phyloP scores from a whole-genome alignment of 2,329 filamentous ascomycete species.

The Torrubiella hemipterigena region DNA sequence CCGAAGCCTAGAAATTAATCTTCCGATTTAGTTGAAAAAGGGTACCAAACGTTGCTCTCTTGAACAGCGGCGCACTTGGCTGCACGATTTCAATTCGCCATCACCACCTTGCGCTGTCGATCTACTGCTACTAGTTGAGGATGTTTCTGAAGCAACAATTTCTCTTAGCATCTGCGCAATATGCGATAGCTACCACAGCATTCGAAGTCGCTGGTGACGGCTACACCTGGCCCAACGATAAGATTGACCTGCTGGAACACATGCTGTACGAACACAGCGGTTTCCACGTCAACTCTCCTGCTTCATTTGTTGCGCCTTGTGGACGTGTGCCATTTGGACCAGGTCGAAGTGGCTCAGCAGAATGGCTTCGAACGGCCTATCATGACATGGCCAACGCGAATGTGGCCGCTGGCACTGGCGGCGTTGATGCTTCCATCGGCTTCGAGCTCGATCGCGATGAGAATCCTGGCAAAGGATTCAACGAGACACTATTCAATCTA shows the following conservation, averaged over 20 bases:
- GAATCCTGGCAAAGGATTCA: slow-evolving; percentile 17
- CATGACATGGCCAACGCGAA: slow-evolving; percentile 18
- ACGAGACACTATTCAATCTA: slow-evolving; percentile 16
- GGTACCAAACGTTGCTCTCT: too few relatives aligned
- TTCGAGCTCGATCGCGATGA: slow-evolving; percentile 16
- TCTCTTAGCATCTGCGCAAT: too few relatives aligned
- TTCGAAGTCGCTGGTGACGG: slow-evolving; percentile 1
- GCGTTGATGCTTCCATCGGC: slow-evolving; percentile 18
- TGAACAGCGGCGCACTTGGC: too few relatives aligned
- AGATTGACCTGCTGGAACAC: slow-evolving; percentile 6
- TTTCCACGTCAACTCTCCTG: slow-evolving; percentile 6
- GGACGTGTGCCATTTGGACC: slow-evolving; percentile 10
- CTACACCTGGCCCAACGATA: slow-evolving; percentile 6
- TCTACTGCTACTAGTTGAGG: too few relatives aligned
- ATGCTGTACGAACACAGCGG: slow-evolving; percentile 9
- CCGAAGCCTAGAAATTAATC: too few relatives aligned
- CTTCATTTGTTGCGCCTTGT: slow-evolving; percentile 7
- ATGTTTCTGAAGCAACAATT: too few relatives aligned
- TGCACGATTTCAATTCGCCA: too few relatives aligned
- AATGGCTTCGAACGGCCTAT: slow-evolving; percentile 20
- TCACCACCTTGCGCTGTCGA: too few relatives aligned
- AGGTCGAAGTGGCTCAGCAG: slow-evolving; percentile 12
- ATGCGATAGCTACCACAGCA: too few relatives aligned
- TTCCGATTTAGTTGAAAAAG: too few relatives aligned
- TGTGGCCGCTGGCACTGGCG: slow-evolving; percentile 13